Evolutionary conservation across 768 basidiomycete genomes (phyloP).

Genomic region (Collybiopsis luxurians): DNA sequence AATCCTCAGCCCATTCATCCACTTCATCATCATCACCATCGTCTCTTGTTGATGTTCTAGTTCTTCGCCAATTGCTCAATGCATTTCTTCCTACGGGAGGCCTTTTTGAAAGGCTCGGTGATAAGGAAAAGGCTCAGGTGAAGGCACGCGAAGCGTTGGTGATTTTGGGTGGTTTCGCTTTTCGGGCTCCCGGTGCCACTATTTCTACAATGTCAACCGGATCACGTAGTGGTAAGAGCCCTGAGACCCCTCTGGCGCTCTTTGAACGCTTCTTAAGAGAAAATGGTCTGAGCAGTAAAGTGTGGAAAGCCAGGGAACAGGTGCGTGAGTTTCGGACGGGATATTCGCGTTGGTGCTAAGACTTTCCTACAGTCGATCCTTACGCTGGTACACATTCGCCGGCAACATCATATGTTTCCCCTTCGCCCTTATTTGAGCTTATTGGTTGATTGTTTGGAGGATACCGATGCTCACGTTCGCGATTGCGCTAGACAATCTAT

Average conservation of each 20-base stretch:
- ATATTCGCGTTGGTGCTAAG: neutral
- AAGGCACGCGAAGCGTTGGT: constrained; percentile 79
- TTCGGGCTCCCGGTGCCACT: constrained; percentile 49
- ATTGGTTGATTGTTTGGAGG: constrained; percentile 86
- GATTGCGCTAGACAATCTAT: constrained; percentile 80
- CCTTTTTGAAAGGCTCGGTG: constrained; percentile 80
- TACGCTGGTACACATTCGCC: constrained; percentile 70
- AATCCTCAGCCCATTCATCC: constrained; percentile 53
- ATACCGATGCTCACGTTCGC: constrained; percentile 87
- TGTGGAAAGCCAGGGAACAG: constrained; percentile 85
- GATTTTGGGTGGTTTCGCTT: constrained; percentile 68
- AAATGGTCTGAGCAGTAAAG: constrained; percentile 73
- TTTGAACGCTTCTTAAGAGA: constrained; percentile 77
- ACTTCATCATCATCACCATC: constrained; percentile 42
- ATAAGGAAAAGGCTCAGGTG: constrained; percentile 69
- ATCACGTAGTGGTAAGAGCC: constrained; percentile 53
- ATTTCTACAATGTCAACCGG: constrained; percentile 38
- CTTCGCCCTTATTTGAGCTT: constrained; percentile 76
- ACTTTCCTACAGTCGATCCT: constrained; percentile 51
- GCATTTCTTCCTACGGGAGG: constrained; percentile 76
- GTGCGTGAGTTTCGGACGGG: constrained; percentile 37
- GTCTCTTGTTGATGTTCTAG: constrained; percentile 47
- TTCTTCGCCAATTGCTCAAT: constrained; percentile 64
- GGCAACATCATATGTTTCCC: constrained; percentile 69
- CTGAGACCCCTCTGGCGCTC: constrained; percentile 63